phyloP scores from a whole-genome alignment of 2,329 filamentous ascomycete genomes.

The Trematosphaeria pertusa region DNA sequence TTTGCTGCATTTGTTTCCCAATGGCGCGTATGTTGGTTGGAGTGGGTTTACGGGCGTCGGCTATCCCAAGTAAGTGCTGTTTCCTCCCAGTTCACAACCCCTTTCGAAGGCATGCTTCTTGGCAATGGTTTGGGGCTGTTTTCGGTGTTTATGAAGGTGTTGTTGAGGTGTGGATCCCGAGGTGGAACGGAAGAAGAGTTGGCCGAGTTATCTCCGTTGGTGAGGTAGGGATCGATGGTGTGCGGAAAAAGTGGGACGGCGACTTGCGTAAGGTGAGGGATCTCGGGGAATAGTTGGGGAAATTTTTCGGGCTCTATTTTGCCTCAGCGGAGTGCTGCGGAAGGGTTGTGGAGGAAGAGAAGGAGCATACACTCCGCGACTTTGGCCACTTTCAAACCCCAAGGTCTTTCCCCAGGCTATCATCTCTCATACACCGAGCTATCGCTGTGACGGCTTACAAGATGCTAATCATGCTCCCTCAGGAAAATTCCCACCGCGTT shows the following conservation, averaged over 20 bases:
- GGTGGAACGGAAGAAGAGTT: conserved; percentile 35
- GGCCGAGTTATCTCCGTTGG: conserved; percentile 33
- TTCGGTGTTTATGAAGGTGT: conserved; percentile 7
- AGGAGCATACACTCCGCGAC: too few species aligned
- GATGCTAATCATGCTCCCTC: conserved; percentile 12
- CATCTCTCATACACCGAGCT: too few species aligned
- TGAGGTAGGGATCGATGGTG: not conserved
- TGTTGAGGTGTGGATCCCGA: conserved; percentile 24
- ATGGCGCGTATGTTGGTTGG: conserved; percentile 89
- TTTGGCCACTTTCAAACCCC: too few species aligned
- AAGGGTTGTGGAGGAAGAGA: too few species aligned
- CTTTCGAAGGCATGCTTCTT: too few species aligned
- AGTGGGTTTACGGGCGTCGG: conserved; percentile 90
- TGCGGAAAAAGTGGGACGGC: not conserved
- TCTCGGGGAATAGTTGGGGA: too few species aligned
- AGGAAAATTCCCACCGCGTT: conserved; percentile 85
- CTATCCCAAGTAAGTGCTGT: conserved; percentile 75
- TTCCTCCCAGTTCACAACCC: not conserved
- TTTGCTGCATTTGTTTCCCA: conserved; percentile 79
- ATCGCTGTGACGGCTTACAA: too few species aligned
- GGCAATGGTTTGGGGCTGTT: too few species aligned
- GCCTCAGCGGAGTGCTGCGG: too few species aligned
- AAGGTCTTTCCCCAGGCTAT: too few species aligned
- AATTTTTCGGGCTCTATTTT: too few species aligned
- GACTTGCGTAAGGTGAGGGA: not conserved